Evolutionary conservation across 768 basidiomycete species (phyloP).

Genomic region (Tylopilus balloui): DNA sequence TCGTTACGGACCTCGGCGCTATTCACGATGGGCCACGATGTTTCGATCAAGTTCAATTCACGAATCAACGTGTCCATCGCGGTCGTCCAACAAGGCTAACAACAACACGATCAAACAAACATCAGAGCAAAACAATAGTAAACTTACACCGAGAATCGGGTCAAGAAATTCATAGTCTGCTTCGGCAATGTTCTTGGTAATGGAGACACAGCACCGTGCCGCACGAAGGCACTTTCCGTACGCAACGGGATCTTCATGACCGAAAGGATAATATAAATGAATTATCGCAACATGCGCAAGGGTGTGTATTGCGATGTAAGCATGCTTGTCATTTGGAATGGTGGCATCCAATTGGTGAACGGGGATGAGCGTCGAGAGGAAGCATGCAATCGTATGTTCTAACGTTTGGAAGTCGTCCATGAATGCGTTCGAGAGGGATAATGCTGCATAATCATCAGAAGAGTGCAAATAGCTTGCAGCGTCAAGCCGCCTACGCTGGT

Average conservation of each 20-base stretch:
- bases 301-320: conserved; percentile 57
- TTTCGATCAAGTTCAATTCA: conserved; percentile 59
- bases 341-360: conserved; percentile 58
- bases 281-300: conserved; percentile 64
- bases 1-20: conserved; percentile 58
- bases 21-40: conserved; percentile 59
- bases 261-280: conserved; percentile 59
- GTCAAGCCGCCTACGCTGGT: conserved; percentile 44
- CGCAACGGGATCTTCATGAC: conserved; percentile 52
- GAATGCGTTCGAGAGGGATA: conserved; percentile 45
- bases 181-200: conserved; percentile 61
- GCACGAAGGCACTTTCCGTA: conserved; percentile 66
- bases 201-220: conserved; percentile 52
- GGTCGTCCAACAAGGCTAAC: conserved; percentile 67
- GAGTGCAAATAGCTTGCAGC: conserved; percentile 9
- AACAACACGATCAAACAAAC: conserved; percentile 4
- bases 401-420: conserved; percentile 56
- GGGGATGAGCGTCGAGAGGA: conserved; percentile 59
- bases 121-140: neutral
- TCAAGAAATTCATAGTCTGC: conserved; percentile 70
- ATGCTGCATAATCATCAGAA: conserved; percentile 32
- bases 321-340: conserved; percentile 54
- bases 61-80: conserved; percentile 63
- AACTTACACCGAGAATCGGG: conserved; percentile 68
- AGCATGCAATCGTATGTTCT: conserved; percentile 61